Evolutionary conservation across 2,329 filamentous ascomycete species (phyloP).

Genomic region (Diaporthe longicolla): DNA sequence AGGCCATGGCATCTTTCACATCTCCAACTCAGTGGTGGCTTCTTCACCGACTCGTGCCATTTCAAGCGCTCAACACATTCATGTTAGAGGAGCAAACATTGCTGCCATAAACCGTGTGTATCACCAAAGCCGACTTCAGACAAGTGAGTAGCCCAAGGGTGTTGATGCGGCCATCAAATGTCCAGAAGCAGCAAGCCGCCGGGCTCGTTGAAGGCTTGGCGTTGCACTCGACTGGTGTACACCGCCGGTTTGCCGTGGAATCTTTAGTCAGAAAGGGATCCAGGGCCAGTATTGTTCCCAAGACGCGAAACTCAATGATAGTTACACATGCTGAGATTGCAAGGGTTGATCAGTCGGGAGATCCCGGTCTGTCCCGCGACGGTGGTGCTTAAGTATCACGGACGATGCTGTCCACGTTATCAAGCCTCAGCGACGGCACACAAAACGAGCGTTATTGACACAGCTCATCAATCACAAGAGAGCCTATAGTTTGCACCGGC

Average conservation of each 20-base stretch:
- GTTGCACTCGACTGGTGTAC: neutral
- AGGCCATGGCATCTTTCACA: neutral
- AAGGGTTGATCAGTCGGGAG: neutral
- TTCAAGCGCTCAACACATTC: neutral
- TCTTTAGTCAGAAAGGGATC: neutral
- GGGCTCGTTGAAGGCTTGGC: neutral
- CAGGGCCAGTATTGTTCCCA: too few species aligned
- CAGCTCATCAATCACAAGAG: neutral
- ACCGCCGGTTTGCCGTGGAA: neutral
- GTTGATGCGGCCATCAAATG: neutral
- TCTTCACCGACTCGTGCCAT: too few species aligned
- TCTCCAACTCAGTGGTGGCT: neutral
- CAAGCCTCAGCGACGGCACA: constrained; percentile 4
- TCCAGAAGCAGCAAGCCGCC: constrained; percentile 13
- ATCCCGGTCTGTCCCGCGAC: neutral
- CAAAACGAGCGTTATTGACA: neutral
- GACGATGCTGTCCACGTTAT: neutral
- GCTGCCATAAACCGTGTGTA: constrained; percentile 8
- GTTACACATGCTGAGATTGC: neutral
- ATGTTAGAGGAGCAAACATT: constrained; percentile 12
- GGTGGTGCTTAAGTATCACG: neutral
- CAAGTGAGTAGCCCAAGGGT: neutral
- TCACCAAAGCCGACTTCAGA: neutral
- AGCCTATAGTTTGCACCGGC: neutral
- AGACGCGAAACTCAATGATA: neutral